Percentiles rank a stretch among this genome's conserved stretches.
phyloP scores from a whole-genome alignment of 768 basidiomycete genomes.

The Suillus plorans region DNA sequence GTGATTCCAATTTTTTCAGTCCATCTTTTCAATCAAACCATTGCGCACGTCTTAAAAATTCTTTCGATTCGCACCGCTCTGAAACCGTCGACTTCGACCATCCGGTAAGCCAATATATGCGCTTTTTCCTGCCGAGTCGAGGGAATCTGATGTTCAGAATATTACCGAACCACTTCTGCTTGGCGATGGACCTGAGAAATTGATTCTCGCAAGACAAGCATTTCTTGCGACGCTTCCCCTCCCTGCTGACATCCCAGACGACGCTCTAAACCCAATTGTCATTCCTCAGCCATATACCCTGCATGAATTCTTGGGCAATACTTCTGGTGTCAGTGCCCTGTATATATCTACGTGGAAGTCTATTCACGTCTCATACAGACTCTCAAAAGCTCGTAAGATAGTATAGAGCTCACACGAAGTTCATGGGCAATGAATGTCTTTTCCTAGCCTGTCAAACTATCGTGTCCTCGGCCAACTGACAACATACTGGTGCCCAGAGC shows the following conservation, averaged over 20 bases:
- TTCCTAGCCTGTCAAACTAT: conserved; percentile 59
- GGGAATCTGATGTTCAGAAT: not conserved
- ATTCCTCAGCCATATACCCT: conserved; percentile 64
- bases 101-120: conserved; percentile 24
- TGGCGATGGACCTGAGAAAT: conserved; percentile 32
- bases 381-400: conserved; percentile 55
- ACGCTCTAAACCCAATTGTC: conserved; percentile 65
- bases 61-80: too few relatives aligned
- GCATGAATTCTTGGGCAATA: conserved; percentile 65
- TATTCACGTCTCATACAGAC: conserved; percentile 34
- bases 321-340: conserved; percentile 49
- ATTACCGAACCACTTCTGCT: not conserved
- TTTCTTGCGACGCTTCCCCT: conserved; percentile 61
- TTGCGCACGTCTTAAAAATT: not conserved
- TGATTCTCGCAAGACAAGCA: conserved; percentile 53
- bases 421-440: conserved; percentile 1
- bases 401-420: conserved; percentile 1
- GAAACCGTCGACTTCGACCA: conserved; percentile 6
- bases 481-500: conserved; percentile 77
- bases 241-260: conserved; percentile 61
- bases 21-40: not conserved
- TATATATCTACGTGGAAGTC: not conserved
- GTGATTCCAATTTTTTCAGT: not conserved
- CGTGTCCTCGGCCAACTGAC: conserved; percentile 65
- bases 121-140: not conserved